Evolutionary conservation across 345 rosid genomes (phyloP).

Genomic region (Hypericum androsaemum): DNA sequence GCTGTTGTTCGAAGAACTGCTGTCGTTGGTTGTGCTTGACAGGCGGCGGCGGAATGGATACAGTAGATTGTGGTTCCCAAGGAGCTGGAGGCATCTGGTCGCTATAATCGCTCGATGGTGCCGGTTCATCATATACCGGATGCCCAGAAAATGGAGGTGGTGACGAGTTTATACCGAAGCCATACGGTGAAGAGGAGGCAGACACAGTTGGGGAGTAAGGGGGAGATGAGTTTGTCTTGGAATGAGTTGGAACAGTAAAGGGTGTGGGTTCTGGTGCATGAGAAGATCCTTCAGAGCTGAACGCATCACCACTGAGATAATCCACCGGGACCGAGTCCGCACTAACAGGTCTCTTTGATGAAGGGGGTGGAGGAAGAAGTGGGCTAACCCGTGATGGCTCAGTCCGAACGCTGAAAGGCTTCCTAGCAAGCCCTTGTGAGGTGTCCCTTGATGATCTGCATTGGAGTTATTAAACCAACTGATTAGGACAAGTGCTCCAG

Average conservation of each 20-base stretch:
- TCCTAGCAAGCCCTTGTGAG: constrained; percentile 35
- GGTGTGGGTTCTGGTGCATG: constrained; percentile 25
- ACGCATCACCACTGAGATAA: constrained; percentile 84
- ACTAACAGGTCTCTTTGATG: constrained; percentile 56
- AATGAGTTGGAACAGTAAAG: constrained; percentile 22
- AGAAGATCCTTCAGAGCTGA: constrained; percentile 44
- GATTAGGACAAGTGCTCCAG: too few species aligned
- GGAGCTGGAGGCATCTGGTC: constrained; percentile 73
- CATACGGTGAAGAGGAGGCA: constrained; percentile 15
- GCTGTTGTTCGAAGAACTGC: constrained; percentile 42
- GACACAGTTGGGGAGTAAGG: constrained; percentile 25
- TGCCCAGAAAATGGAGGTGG: constrained; percentile 25
- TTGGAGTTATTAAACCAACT: constrained; percentile 1
- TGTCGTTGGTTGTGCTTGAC: constrained; percentile 61
- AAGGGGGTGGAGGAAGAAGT: constrained; percentile 79
- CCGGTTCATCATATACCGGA: constrained; percentile 51
- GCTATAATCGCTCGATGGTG: constrained; percentile 29
- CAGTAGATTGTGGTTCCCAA: constrained; percentile 42
- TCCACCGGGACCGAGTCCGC: constrained; percentile 41
- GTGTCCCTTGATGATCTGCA: constrained; percentile 60
- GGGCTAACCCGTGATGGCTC: constrained; percentile 34
- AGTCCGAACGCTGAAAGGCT: constrained; percentile 24
- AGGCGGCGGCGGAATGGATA: constrained; percentile 68
- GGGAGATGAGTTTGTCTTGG: constrained; percentile 31
- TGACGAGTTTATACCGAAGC: constrained; percentile 2